A percentile compares a stretch with the other conserved stretches of the same genome.
Evolutionary conservation across 1,284 basidiomycete species (phyloP).

Genomic region (Ceratobasidium sp.): DNA sequence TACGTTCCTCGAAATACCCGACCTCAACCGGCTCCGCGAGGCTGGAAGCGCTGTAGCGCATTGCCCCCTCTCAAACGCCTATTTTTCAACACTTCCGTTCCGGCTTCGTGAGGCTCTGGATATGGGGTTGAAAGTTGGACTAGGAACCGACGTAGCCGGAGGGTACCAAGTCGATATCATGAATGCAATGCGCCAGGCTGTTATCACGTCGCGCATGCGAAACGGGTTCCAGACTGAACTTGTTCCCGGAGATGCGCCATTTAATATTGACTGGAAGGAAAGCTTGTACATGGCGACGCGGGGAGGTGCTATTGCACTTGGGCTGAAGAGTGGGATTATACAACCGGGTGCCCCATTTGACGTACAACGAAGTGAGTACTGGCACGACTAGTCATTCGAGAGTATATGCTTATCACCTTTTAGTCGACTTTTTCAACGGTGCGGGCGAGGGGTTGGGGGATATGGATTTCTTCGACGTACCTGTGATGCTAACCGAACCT

Average conservation of each 20-base stretch:
- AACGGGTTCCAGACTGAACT: slow-evolving; percentile 63
- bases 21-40: slow-evolving; percentile 64
- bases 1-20: slow-evolving; percentile 70
- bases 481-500: slow-evolving; percentile 60
- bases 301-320: slow-evolving; percentile 77
- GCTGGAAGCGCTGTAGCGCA: slow-evolving; percentile 76
- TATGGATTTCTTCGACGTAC: slow-evolving; percentile 74
- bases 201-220: slow-evolving; percentile 75
- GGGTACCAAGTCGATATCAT: slow-evolving; percentile 83
- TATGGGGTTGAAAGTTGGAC: slow-evolving; percentile 71
- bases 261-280: slow-evolving; percentile 80
- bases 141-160: slow-evolving; percentile 86
- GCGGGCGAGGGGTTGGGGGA: slow-evolving; percentile 63
- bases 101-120: slow-evolving; percentile 77
- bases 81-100: slow-evolving; percentile 81
- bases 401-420: slow-evolving; percentile 12
- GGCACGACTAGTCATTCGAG: slow-evolving; percentile 9
- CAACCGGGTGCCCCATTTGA: slow-evolving; percentile 79
- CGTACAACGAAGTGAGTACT: slow-evolving; percentile 76
- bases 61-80: slow-evolving; percentile 86
- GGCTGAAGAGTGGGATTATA: slow-evolving; percentile 67
- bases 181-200: slow-evolving; percentile 79
- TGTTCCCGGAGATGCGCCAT: slow-evolving; percentile 42
- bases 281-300: slow-evolving; percentile 79
- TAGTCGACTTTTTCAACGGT: slow-evolving; percentile 65